phyloP scores from a whole-genome alignment of 371 early-diverging fungal genomes.

The Rhizopus sp. region DNA sequence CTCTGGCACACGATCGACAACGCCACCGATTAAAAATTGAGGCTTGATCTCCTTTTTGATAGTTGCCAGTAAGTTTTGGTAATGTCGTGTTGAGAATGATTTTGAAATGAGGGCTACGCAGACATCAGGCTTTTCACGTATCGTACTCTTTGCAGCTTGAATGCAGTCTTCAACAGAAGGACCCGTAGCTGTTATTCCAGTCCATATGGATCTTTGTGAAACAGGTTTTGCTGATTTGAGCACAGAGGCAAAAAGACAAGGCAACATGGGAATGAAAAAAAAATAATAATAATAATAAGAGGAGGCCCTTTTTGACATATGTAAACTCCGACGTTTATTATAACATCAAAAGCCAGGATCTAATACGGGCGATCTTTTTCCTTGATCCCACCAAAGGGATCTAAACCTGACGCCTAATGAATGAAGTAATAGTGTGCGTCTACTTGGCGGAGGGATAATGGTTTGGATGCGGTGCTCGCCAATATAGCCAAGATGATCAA shows the following conservation, averaged over 20 bases:
- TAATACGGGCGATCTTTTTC: slow-evolving; percentile 20
- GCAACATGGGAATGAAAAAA: slow-evolving; percentile 6
- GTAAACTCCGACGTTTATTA: slow-evolving; percentile 1
- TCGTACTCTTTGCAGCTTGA: slow-evolving; percentile 13
- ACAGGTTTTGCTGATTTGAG: background rate
- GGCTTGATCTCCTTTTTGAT: slow-evolving; percentile 21
- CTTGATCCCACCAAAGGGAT: slow-evolving; percentile 31
- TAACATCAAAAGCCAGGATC: slow-evolving; percentile 26
- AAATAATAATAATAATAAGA: slow-evolving; percentile 3
- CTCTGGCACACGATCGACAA: slow-evolving; percentile 59
- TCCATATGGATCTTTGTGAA: slow-evolving; percentile 28
- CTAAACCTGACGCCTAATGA: slow-evolving; percentile 48
- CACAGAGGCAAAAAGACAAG: background rate
- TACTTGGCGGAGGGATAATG: slow-evolving; percentile 62
- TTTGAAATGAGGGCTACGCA: slow-evolving; percentile 48
- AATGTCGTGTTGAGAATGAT: slow-evolving; percentile 34
- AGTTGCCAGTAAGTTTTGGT: slow-evolving; percentile 12
- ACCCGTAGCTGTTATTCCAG: slow-evolving; percentile 28
- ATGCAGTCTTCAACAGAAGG: slow-evolving; percentile 31
- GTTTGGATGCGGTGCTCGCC: slow-evolving; percentile 62
- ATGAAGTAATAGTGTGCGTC: slow-evolving; percentile 49
- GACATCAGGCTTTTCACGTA: slow-evolving; percentile 22
- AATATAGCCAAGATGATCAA: slow-evolving; percentile 51
- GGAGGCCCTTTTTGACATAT: background rate
- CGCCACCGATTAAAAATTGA: slow-evolving; percentile 37